Base-by-base conservation (phyloP, 2,329 filamentous ascomycete species). In the Verticillium alfalfae region DNA sequence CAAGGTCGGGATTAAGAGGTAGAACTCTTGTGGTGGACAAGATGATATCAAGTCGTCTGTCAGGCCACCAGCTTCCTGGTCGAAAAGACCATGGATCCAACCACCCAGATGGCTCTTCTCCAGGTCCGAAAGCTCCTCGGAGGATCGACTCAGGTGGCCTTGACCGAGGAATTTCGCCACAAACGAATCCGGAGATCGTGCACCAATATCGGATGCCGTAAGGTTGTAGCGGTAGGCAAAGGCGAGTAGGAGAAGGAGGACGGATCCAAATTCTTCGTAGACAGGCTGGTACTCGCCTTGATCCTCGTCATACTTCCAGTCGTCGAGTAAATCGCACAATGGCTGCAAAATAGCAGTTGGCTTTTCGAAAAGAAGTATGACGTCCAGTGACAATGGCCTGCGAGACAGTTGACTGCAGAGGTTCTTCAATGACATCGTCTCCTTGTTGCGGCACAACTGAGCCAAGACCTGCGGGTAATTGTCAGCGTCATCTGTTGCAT, bases 231-330 rank as follows among this genome's bases (percentile, higher is more conserved):
- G 87, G 70, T 92, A 85, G n/a, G 89, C 83, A 65, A 93, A 88
- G 0, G 89, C 89, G 59, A 93, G 75, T 0, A 93, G 81, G 2
- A 95, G 78, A 1, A 95, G 81, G 8, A 95, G 76, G 16, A 93
- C 87, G 0, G 89, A 87, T 0, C 91, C 90, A 66, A 94, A 95
- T 67, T 96, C 92, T 69, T 95, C 92, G 67, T 95, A 95, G 0
- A 93, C 87, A 0, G 91, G 91, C 70, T 94, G 91, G 67, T 92
- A 92, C 70, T 95, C 92, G 60, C 86, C 88, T 74, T 93, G 90
- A 67, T 94, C 91, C 64, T 93, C 90, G 45, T 94, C 91, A 67
- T 93, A 92, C 12, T 84, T 81, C 91, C 91, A 95, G 64, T 85
- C 86, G 67, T 95, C 91, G 13, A 96, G 79, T 12, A 94, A 78